These are phyloP conservation scores for Nothophoma quercina DNA, from an alignment of 2,329 filamentous ascomycete genomes.

Conservation along the genomic window DNA sequence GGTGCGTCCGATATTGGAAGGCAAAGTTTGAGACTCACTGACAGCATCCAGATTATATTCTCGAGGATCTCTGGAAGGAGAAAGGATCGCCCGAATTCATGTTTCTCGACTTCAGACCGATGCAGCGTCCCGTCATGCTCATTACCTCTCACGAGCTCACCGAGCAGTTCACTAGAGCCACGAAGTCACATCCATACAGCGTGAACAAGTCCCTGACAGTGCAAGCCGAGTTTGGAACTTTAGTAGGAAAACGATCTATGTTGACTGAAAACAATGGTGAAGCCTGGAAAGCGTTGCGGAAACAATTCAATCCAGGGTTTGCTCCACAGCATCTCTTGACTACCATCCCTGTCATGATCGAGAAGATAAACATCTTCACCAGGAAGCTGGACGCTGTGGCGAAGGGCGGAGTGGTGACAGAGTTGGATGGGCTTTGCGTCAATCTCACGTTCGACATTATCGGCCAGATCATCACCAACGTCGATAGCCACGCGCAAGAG, in stretches of 20 bases:
- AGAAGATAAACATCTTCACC: constrained; percentile 46
- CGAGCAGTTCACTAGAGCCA: constrained; percentile 42
- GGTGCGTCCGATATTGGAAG: constrained; percentile 23
- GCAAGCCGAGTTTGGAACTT: constrained; percentile 18
- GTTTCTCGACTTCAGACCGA: constrained; percentile 44
- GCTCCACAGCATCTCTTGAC: constrained; percentile 46
- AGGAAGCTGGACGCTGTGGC: constrained; percentile 41
- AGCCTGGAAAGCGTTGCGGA: constrained; percentile 46
- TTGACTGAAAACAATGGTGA: constrained; percentile 35
- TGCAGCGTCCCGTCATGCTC: constrained; percentile 32
- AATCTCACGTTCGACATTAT: constrained; percentile 48
- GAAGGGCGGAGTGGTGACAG: constrained; percentile 29
- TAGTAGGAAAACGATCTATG: constrained; percentile 42
- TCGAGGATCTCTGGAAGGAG: constrained; percentile 37
- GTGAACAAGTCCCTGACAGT: constrained; percentile 46
- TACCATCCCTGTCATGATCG: constrained; percentile 44
- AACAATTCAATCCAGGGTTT: constrained; percentile 50
- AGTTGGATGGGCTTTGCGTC: constrained; percentile 41
- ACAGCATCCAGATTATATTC: constrained; percentile 40
- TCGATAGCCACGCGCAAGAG: constrained; percentile 41
- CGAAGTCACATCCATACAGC: constrained; percentile 41
- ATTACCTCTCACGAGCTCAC: constrained; percentile 44
- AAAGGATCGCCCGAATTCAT: constrained; percentile 38
- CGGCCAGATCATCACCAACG: constrained; percentile 39
- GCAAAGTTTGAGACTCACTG: neutral